Percentiles rank a stretch among this genome's conserved stretches.
phyloP scores from a whole-genome alignment of 2,329 filamentous ascomycete species.

The Sporothrix humicola region DNA sequence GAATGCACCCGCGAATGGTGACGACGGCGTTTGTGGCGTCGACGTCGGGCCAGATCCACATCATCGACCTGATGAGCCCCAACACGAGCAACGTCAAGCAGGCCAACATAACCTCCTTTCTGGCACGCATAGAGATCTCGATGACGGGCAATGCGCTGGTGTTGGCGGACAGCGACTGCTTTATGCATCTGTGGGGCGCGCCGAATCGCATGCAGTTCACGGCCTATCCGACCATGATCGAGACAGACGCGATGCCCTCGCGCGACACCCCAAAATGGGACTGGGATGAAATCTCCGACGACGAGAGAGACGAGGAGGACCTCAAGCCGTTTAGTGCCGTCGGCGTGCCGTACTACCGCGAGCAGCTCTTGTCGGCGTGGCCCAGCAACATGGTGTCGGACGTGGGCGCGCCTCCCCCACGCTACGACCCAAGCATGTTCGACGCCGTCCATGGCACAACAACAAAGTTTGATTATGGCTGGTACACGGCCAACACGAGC shows the following conservation, averaged over 20 bases:
- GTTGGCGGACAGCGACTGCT: slow-evolving; percentile 77
- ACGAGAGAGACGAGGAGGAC: slow-evolving; percentile 37
- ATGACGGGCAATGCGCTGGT: slow-evolving; percentile 86
- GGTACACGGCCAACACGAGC: slow-evolving; percentile 77
- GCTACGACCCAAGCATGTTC: slow-evolving; percentile 73
- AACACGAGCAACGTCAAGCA: slow-evolving; percentile 86
- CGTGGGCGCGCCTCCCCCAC: slow-evolving; percentile 79
- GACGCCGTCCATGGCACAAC: slow-evolving; percentile 55
- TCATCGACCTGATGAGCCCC: slow-evolving; percentile 93
- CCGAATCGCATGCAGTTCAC: slow-evolving; percentile 85
- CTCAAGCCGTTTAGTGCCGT: slow-evolving; percentile 77
- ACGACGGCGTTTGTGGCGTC: slow-evolving; percentile 95
- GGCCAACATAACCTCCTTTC: slow-evolving; percentile 74
- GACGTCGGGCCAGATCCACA: slow-evolving; percentile 89
- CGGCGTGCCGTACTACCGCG: slow-evolving; percentile 93
- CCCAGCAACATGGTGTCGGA: slow-evolving; percentile 81
- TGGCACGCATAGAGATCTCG: slow-evolving; percentile 83
- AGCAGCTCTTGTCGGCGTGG: slow-evolving; percentile 86
- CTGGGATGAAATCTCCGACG: slow-evolving; percentile 39
- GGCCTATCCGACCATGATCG: slow-evolving; percentile 76
- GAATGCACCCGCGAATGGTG: slow-evolving; percentile 94
- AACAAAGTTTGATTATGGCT: slow-evolving; percentile 74
- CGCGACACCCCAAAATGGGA: slow-evolving; percentile 49
- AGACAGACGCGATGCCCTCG: slow-evolving; percentile 68
- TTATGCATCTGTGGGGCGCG: slow-evolving; percentile 87